Evolutionary conservation across 176 grass and related monocot species (phyloP).

Genomic region (Avena eriantha): DNA sequence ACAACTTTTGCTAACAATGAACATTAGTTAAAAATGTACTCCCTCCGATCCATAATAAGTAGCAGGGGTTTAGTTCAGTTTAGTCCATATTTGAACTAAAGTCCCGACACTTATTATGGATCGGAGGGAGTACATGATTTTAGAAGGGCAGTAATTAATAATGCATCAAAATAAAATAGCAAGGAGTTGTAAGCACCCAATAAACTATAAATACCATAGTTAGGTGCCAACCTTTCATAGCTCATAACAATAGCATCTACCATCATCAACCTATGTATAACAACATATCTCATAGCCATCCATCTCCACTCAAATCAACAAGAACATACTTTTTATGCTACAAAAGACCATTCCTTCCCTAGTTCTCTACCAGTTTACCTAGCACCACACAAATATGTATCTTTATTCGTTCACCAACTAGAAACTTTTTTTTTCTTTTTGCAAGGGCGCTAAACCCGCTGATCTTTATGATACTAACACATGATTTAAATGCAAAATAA

Average conservation of each 20-base stretch:
- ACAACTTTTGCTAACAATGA: neutral
- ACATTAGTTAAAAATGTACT: neutral
- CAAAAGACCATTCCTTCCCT: neutral
- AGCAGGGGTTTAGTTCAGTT: too few species aligned
- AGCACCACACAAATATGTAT: neutral
- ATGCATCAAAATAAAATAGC: neutral
- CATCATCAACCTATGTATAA: neutral
- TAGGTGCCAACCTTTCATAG: conserved; percentile 10
- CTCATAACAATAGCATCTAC: neutral
- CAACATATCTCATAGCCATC: neutral
- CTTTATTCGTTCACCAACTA: neutral
- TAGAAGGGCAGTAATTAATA: neutral
- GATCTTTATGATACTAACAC: neutral
- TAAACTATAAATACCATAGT: neutral
- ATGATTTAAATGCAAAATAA: neutral
- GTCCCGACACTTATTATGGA: too few species aligned
- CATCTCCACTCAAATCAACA: conserved; percentile 21
- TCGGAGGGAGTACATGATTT: neutral
- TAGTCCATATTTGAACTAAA: too few species aligned
- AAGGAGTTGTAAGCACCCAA: neutral
- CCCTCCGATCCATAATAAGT: too few species aligned
- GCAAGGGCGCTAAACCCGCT: neutral
- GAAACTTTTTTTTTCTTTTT: neutral
- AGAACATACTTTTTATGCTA: neutral
- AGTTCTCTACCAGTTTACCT: neutral